These are phyloP conservation scores for Wickerhamiella cacticola DNA, from an alignment of 805 yeast species.

Conservation along the genomic window DNA sequence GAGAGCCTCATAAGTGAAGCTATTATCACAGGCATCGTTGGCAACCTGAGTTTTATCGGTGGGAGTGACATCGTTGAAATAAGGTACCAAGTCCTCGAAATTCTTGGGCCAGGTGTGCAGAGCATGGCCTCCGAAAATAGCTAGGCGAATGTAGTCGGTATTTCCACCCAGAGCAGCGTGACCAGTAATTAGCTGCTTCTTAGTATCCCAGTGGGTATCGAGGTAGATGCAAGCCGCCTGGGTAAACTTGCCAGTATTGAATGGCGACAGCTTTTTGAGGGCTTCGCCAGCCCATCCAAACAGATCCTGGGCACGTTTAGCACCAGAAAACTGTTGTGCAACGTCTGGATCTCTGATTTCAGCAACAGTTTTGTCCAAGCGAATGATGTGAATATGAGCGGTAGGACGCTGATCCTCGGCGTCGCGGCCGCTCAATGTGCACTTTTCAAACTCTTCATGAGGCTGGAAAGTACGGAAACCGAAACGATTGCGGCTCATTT, in stretches of 20 bases:
- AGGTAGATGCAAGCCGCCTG: conserved; percentile 78
- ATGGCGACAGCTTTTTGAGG: conserved; percentile 42
- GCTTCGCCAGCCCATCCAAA: conserved; percentile 74
- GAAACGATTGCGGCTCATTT: conserved; percentile 65
- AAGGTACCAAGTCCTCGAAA: conserved; percentile 54
- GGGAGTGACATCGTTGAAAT: conserved; percentile 60
- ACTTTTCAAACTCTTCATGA: conserved; percentile 48
- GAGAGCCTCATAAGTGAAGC: conserved; percentile 81
- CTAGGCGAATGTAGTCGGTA: conserved; percentile 52
- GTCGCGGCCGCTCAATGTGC: conserved; percentile 42
- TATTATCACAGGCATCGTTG: conserved; percentile 75
- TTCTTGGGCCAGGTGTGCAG: conserved; percentile 85
- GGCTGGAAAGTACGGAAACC: conserved; percentile 70
- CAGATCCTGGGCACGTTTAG: conserved; percentile 59
- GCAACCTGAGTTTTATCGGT: conserved; percentile 64
- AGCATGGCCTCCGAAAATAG: conserved; percentile 91
- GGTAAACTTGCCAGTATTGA: conserved; percentile 36
- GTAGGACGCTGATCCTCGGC: conserved; percentile 36
- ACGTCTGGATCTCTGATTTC: conserved; percentile 65
- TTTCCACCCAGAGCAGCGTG: conserved; percentile 97
- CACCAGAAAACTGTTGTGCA: conserved; percentile 79
- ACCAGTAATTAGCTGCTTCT: conserved; percentile 47
- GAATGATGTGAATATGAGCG: conserved; percentile 67
- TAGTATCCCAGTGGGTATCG: conserved; percentile 74
- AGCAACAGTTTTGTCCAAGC: conserved; percentile 51